Evolutionary conservation across 2,329 filamentous ascomycete genomes (phyloP).

Genomic region (Calonectria multiphialidica): DNA sequence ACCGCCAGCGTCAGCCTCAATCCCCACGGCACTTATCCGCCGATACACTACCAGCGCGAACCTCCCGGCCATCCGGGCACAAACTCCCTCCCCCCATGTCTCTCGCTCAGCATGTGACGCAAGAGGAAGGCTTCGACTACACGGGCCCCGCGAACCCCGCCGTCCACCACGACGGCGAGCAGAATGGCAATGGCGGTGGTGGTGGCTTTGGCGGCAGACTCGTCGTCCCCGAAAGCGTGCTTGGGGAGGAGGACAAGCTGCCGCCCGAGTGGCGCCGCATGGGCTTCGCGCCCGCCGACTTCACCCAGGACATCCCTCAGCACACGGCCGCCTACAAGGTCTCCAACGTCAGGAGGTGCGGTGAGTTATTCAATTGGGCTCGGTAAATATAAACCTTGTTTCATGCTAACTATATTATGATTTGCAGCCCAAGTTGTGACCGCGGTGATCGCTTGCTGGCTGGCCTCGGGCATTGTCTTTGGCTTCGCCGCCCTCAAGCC

Average conservation of each 20-base stretch:
- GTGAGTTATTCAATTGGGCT: slow-evolving; percentile 29
- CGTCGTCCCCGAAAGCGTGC: neutral
- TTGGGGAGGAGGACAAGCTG: slow-evolving; percentile 18
- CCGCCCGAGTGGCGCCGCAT: slow-evolving; percentile 44
- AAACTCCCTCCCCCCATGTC: slow-evolving; percentile 49
- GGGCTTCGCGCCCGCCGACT: slow-evolving; percentile 43
- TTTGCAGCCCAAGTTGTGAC: slow-evolving; percentile 74
- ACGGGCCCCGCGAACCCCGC: slow-evolving; percentile 42
- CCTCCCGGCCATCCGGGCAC: neutral
- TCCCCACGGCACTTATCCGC: neutral
- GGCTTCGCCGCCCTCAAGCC: slow-evolving; percentile 88
- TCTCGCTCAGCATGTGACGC: slow-evolving; percentile 57
- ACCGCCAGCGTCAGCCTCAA: neutral
- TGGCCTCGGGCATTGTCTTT: slow-evolving; percentile 84
- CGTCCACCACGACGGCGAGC: neutral
- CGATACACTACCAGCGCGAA: neutral
- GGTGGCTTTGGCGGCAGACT: neutral
- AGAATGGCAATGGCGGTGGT: no score
- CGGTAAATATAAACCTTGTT: no score
- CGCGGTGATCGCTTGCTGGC: slow-evolving; percentile 78
- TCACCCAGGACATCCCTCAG: slow-evolving; percentile 38
- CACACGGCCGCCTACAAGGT: slow-evolving; percentile 47
- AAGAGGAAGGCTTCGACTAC: slow-evolving; percentile 55
- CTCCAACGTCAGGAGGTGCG: slow-evolving; percentile 41
- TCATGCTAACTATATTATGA: neutral